Evolutionary conservation across 2,329 filamentous ascomycete genomes (phyloP).

Genomic region (Epichloe brachyelytri): DNA sequence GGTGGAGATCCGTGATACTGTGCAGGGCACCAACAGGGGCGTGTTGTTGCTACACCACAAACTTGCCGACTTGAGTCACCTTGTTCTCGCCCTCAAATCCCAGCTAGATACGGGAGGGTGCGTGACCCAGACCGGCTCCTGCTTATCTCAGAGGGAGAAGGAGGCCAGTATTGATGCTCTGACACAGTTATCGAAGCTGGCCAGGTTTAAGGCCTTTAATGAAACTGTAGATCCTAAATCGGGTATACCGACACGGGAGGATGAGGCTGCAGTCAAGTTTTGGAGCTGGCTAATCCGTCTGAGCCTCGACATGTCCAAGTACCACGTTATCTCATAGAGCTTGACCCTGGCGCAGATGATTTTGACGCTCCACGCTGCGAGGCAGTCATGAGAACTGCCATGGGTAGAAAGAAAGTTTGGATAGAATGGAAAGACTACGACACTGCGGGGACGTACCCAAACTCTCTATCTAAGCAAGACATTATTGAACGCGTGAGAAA

Average conservation of each 20-base stretch:
- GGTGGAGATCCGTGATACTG: conserved; percentile 32
- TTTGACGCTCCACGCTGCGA: conserved; percentile 26
- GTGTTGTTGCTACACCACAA: conserved; percentile 34
- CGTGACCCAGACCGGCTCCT: conserved; percentile 8
- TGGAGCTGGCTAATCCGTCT: conserved; percentile 25
- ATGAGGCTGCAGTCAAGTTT: conserved; percentile 25
- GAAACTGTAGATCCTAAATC: conserved; percentile 28
- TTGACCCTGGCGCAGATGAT: conserved; percentile 20
- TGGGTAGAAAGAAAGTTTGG: conserved; percentile 30
- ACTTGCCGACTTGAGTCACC: conserved; percentile 30
- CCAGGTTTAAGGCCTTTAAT: conserved; percentile 39
- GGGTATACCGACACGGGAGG: conserved; percentile 15
- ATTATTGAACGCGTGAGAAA: conserved; percentile 33
- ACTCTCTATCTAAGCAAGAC: conserved; percentile 26
- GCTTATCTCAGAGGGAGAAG: conserved; percentile 21
- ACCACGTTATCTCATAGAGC: conserved; percentile 21
- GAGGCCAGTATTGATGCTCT: conserved; percentile 27
- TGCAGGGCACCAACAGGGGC: conserved; percentile 34
- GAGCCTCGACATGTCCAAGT: conserved; percentile 21
- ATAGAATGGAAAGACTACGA: conserved; percentile 39
- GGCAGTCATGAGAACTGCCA: conserved; percentile 22
- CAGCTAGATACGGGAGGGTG: conserved; percentile 22
- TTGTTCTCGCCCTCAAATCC: conserved; percentile 32
- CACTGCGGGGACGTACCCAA: conserved; percentile 19
- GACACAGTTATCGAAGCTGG: conserved; percentile 28